Conservation (phyloP, 2,329 filamentous ascomycete genomes). For the Diatrype stigma region DNA sequence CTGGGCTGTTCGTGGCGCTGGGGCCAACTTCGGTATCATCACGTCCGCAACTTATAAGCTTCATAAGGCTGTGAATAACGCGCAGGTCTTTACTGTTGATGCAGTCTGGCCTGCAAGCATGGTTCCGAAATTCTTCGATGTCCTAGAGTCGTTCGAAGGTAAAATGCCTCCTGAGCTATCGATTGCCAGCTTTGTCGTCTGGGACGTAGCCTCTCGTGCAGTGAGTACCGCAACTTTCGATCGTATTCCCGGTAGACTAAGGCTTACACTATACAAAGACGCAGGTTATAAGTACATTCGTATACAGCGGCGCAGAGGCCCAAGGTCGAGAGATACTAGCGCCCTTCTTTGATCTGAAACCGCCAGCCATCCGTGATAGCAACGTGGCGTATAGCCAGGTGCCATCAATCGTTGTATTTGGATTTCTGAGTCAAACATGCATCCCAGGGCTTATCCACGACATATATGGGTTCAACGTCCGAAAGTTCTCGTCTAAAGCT, state of each 20-base stretch:
- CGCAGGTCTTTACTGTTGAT: constrained; percentile 9
- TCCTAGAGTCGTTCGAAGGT: constrained; percentile 2
- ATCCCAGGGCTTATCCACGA: not conserved
- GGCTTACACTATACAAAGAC: constrained; percentile 9
- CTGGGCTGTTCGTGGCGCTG: constrained; percentile 19
- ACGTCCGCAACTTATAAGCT: constrained; percentile 15
- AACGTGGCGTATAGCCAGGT: constrained; percentile 4
- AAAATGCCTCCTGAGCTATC: constrained; percentile 6
- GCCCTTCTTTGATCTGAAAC: constrained; percentile 10
- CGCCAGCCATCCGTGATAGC: not conserved
- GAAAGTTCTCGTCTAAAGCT: constrained; percentile 3
- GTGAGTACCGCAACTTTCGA: constrained; percentile 1
- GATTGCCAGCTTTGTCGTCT: constrained; percentile 3
- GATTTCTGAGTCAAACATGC: not conserved
- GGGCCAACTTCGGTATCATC: constrained; percentile 18
- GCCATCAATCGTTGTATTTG: constrained; percentile 1
- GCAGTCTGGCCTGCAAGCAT: constrained; percentile 2
- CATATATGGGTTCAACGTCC: constrained; percentile 8
- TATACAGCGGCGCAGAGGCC: constrained; percentile 11
- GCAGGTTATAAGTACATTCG: constrained; percentile 8
- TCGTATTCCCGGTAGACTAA: not conserved
- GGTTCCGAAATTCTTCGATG: constrained; percentile 4
- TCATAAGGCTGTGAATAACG: constrained; percentile 4
- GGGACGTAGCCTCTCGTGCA: constrained; percentile 3
- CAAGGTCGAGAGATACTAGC: constrained; percentile 6